A percentile compares a stretch with the other conserved stretches of the same genome.
These are phyloP conservation scores for Xylaria sp. DNA, from an alignment of 2,329 filamentous ascomycete genomes.

Conservation along the genomic window DNA sequence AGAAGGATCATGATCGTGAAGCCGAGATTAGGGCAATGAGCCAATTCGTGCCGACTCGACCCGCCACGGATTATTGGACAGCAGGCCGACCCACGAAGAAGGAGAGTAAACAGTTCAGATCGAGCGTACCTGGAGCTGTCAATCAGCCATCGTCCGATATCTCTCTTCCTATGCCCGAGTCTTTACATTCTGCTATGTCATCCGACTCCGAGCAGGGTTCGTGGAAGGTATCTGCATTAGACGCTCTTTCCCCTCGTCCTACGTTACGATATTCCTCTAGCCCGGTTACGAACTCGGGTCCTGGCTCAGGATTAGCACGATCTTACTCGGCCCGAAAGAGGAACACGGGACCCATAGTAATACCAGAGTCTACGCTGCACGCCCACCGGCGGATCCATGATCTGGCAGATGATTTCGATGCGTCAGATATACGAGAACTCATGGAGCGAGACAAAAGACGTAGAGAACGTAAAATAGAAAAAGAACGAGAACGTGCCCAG, in stretches of 20 bases:
- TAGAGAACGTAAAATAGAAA: slow-evolving; percentile 76
- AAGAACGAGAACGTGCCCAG: slow-evolving; percentile 75
- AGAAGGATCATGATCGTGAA: slow-evolving; percentile 80
- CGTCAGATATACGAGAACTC: slow-evolving; percentile 84
- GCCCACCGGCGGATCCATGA: slow-evolving; percentile 73
- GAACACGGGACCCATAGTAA: slow-evolving; percentile 62
- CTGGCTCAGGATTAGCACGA: slow-evolving; percentile 58
- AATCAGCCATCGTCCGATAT: slow-evolving; percentile 75
- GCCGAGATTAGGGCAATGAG: slow-evolving; percentile 90
- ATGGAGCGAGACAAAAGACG: slow-evolving; percentile 90
- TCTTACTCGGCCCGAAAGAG: slow-evolving; percentile 64
- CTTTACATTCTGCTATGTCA: slow-evolving; percentile 80
- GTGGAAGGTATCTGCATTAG: slow-evolving; percentile 83
- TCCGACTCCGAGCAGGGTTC: slow-evolving; percentile 78
- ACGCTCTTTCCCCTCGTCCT: slow-evolving; percentile 85
- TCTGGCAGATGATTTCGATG: slow-evolving; percentile 86
- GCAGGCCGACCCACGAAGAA: slow-evolving; percentile 69
- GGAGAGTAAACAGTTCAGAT: slow-evolving; percentile 74
- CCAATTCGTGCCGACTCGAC: slow-evolving; percentile 72
- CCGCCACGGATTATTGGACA: slow-evolving; percentile 68
- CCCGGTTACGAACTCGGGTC: slow-evolving; percentile 65
- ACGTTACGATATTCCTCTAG: slow-evolving; percentile 80
- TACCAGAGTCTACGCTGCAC: slow-evolving; percentile 70
- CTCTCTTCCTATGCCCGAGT: slow-evolving; percentile 78
- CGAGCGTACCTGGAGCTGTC: slow-evolving; percentile 63